phyloP scores from a whole-genome alignment of 2,329 filamentous ascomycete species.

The Arthrobotrys conoides region DNA sequence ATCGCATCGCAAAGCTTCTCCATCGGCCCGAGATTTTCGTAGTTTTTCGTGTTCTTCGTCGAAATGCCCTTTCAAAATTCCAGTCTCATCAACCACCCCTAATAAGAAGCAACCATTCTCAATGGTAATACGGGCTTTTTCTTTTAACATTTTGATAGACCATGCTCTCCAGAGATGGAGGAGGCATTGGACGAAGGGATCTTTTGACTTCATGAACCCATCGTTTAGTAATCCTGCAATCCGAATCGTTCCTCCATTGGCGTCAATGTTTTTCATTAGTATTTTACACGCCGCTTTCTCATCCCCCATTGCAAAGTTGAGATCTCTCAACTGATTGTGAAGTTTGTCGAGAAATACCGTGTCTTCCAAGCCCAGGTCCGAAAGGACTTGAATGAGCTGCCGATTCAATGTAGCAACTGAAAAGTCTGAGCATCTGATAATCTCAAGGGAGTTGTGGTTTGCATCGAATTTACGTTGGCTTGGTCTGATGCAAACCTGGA shows the following conservation, averaged over 20 bases:
- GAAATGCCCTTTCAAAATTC: conserved; percentile 79
- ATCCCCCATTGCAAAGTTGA: conserved; percentile 79
- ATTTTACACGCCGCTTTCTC: conserved; percentile 76
- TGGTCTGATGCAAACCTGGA: conserved; percentile 81
- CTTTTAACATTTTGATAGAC: conserved; percentile 90
- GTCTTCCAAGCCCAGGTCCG: conserved; percentile 79
- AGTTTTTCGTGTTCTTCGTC: conserved; percentile 66
- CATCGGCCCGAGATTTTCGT: conserved; percentile 65
- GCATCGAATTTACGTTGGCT: conserved; percentile 91
- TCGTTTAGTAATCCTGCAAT: conserved; percentile 83
- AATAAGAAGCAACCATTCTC: conserved; percentile 88
- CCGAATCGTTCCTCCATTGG: conserved; percentile 82
- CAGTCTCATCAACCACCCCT: conserved; percentile 89
- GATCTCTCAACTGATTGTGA: conserved; percentile 76
- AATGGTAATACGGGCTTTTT: conserved; percentile 88
- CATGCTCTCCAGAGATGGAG: conserved; percentile 88
- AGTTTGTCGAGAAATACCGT: conserved; percentile 78
- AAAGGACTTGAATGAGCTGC: conserved; percentile 89
- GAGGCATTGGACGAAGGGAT: conserved; percentile 86
- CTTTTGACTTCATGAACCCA: conserved; percentile 80
- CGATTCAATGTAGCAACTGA: conserved; percentile 86
- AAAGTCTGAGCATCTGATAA: conserved; percentile 84
- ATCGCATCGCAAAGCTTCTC: conserved; percentile 68
- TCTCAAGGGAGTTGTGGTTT: conserved; percentile 80
- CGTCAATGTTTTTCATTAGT: conserved; percentile 82